Percentiles rank a stretch among this genome's conserved stretches.
These are phyloP conservation scores for Diaporthe sp. DNA, from an alignment of 2,329 filamentous ascomycete species.

Conservation along the genomic window DNA sequence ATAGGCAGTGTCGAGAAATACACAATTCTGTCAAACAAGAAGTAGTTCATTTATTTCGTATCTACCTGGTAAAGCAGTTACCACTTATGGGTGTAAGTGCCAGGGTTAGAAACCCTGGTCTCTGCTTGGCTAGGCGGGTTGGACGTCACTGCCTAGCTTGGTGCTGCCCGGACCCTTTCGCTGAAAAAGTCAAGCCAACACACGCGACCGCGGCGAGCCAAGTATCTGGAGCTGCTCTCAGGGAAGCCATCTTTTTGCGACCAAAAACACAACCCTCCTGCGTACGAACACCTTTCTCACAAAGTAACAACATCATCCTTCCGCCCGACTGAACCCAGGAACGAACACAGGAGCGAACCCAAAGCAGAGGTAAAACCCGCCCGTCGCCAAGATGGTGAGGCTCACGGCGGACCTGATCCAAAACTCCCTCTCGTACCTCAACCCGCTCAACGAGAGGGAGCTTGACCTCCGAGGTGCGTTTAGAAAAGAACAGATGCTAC, in stretches of 20 bases:
- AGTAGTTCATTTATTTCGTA: background rate
- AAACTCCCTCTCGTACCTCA: slow-evolving; percentile 96
- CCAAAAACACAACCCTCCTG: background rate
- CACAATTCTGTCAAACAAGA: background rate
- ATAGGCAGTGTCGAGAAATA: background rate
- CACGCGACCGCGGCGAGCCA: slow-evolving; percentile 36
- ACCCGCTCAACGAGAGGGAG: slow-evolving; percentile 98
- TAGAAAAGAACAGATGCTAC: slow-evolving; percentile 98
- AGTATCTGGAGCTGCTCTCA: slow-evolving; percentile 15
- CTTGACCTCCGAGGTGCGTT: slow-evolving; percentile 98
- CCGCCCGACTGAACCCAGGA: background rate
- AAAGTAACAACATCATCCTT: background rate
- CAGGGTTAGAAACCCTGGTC: slow-evolving; percentile 18
- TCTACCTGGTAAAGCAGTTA: background rate
- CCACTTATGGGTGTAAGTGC: background rate
- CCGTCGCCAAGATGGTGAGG: slow-evolving; percentile 75
- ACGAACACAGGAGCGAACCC: background rate
- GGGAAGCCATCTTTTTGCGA: background rate
- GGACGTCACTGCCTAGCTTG: slow-evolving; percentile 16
- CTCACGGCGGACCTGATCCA: slow-evolving; percentile 96
- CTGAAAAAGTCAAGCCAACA: slow-evolving; percentile 26
- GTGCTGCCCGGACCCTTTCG: background rate
- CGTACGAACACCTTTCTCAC: background rate
- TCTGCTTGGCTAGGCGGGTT: background rate
- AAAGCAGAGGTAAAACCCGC: slow-evolving; percentile 42